Evolutionary conservation across 495 filamentous ascomycete species (phyloP), one percentile per base, ranked within the genome.

Genomic region (Penicillium paxilli): DNA sequence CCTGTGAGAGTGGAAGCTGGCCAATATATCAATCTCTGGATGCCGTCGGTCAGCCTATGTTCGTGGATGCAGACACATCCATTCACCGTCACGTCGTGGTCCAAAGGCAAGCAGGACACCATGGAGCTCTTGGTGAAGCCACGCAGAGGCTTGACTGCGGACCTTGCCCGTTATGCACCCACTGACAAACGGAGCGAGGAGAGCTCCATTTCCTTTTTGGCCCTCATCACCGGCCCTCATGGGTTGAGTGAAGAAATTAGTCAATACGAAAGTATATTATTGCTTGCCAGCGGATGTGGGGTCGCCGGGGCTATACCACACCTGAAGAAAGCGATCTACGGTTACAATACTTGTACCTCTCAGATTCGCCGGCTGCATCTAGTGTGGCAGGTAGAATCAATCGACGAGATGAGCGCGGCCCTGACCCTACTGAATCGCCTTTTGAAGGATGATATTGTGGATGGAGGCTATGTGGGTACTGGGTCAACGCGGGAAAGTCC

Each of bases 1-100:
- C 61, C 65, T 16, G 16, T 70, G 19, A 60, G 52, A n/a, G 47
- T 78, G 7, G 45, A 71, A 41, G 58, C 68, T 35, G 63, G 73
- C 17, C 55, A 76, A 48, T 76, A 74, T 50, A 68, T 76, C 41
- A 72, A 74, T 46, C 42, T 76, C 17, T 75, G 52, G 62, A 60
- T 78, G 11, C 64, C 65, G 8, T 61, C 59, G 10, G 54, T 72
- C 5, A 64, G 63, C 54, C 45, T 72, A 26, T 68, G 42, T 35
- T 72, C 59, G 35, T 73, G 60, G 52, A 51, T 57, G 20, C 59
- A 76, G 52, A 70, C 55, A 24, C 61, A 78, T 63, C 69, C 65
- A n/a, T 78, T 76, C 47, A 66, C 56, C 10, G 62, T 78, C 1
- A 68, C 44, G 50, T 75, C 57, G 7, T 75, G 60, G 71, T 69